Conservation (phyloP, 306 rosid genomes). For the Argentina anserina region DNA sequence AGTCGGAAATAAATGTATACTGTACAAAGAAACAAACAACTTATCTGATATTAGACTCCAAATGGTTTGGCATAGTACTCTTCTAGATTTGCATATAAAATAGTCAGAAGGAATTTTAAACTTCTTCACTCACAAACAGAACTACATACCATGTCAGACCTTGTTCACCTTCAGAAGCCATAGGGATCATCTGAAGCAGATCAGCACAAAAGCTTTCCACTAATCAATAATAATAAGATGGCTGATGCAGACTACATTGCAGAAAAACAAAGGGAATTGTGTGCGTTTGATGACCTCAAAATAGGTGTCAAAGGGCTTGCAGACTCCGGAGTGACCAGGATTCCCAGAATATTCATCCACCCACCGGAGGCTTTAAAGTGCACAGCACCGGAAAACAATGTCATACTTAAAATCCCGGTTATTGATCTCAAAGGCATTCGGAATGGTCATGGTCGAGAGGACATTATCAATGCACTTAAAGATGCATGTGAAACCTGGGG, state of each 20-base stretch:
- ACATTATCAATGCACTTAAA: slow-evolving; percentile 29
- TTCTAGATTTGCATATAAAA: too few species aligned
- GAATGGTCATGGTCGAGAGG: slow-evolving; percentile 8
- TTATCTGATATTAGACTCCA: too few species aligned
- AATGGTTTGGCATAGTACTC: too few species aligned
- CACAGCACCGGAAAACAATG: neutral
- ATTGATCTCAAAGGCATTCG: slow-evolving; percentile 40
- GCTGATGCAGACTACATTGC: too few species aligned
- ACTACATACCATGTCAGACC: too few species aligned
- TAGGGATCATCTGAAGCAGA: too few species aligned
- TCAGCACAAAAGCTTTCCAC: neutral
- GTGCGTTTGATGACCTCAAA: slow-evolving; percentile 44
- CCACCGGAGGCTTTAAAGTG: slow-evolving; percentile 25
- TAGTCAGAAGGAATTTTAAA: too few species aligned
- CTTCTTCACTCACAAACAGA: too few species aligned
- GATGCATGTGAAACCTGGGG: slow-evolving; percentile 35
- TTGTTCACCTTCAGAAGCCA: too few species aligned
- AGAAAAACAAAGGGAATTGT: slow-evolving; percentile 40
- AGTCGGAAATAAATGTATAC: too few species aligned
- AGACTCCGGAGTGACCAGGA: slow-evolving; percentile 20
- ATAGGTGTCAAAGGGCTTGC: slow-evolving; percentile 63
- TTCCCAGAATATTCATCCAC: slow-evolving; percentile 56
- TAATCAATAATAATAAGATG: neutral
- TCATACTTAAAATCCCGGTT: slow-evolving; percentile 41
- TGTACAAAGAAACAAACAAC: too few species aligned